These are phyloP conservation scores for Eragrostis tef DNA, from an alignment of 202 grass and related monocot genomes.

Conservation along the genomic window DNA sequence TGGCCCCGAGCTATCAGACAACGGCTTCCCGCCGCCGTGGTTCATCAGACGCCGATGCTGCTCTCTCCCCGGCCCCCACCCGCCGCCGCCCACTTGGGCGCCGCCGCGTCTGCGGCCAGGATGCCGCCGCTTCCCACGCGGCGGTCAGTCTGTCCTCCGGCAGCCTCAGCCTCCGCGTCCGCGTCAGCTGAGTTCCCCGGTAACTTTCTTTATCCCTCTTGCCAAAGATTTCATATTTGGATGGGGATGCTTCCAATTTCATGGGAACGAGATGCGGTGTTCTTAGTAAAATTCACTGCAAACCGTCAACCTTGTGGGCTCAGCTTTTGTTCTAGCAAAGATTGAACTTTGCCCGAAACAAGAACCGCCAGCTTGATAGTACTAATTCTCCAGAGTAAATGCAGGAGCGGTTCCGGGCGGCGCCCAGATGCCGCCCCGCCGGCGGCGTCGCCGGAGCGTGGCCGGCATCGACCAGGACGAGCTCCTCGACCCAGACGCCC, in stretches of 20 bases:
- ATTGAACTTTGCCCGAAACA: background rate
- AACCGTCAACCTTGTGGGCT: background rate
- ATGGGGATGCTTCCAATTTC: background rate
- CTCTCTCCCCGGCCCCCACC: background rate
- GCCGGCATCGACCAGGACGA: constrained; percentile 81
- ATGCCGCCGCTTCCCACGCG: background rate
- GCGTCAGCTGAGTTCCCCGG: constrained; percentile 53
- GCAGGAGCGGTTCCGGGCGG: constrained; percentile 39
- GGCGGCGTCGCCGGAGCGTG: constrained; percentile 49
- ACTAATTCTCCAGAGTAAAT: constrained; percentile 8
- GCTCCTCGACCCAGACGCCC: constrained; percentile 62
- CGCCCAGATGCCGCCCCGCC: constrained; percentile 40
- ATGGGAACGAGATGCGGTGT: background rate
- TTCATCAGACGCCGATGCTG: constrained; percentile 27
- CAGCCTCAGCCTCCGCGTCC: constrained; percentile 9
- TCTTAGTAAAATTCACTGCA: background rate
- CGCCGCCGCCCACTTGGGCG: background rate
- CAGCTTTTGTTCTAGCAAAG: background rate
- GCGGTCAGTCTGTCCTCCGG: background rate
- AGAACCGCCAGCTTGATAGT: background rate
- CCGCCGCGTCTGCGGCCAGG: background rate
- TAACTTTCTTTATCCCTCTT: background rate
- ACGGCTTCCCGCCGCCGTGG: constrained; percentile 28
- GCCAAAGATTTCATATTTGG: constrained; percentile 6
- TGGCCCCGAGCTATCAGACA: background rate